Conservation (phyloP, 2,329 filamentous ascomycete species). For the Sarocladium oryzae region DNA sequence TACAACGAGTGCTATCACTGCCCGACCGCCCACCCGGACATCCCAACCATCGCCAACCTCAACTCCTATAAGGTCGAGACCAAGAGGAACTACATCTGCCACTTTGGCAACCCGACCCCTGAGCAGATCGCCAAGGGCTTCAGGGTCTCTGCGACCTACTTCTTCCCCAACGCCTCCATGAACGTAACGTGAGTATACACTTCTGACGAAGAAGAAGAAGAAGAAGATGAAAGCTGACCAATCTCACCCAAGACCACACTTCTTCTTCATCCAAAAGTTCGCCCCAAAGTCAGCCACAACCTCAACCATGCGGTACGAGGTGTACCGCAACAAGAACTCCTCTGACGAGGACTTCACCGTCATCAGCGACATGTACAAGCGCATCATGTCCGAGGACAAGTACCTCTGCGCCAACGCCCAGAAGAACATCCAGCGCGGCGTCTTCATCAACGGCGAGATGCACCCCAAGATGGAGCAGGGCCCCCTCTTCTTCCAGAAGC, state of each 20-base stretch:
- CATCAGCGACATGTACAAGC: slow-evolving; percentile 43
- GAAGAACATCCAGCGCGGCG: slow-evolving; percentile 41
- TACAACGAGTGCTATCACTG: slow-evolving; percentile 64
- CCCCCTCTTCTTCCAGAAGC: slow-evolving; percentile 36
- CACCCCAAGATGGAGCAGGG: slow-evolving; percentile 47
- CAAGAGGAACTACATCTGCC: slow-evolving; percentile 42
- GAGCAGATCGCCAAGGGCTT: slow-evolving; percentile 43
- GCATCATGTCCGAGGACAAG: slow-evolving; percentile 46
- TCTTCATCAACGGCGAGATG: slow-evolving; percentile 45
- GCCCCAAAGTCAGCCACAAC: slow-evolving; percentile 4
- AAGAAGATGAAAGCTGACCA: not conserved
- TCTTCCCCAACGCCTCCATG: slow-evolving; percentile 41
- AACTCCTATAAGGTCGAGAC: slow-evolving; percentile 47
- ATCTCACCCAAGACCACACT: slow-evolving; percentile 7
- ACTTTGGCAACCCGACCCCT: slow-evolving; percentile 38
- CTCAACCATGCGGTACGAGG: slow-evolving; percentile 24
- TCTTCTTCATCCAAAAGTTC: slow-evolving; percentile 12
- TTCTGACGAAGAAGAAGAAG: too few species aligned
- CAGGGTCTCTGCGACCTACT: slow-evolving; percentile 39
- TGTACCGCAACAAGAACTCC: slow-evolving; percentile 42
- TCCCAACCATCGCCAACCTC: slow-evolving; percentile 49
- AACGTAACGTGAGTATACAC: slow-evolving; percentile 6
- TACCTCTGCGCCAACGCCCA: slow-evolving; percentile 41
- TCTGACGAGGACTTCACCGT: slow-evolving; percentile 38
- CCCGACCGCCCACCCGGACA: slow-evolving; percentile 51